phyloP scores from a whole-genome alignment of 1,139 yeast species.

The Arxiozyma bovina region DNA sequence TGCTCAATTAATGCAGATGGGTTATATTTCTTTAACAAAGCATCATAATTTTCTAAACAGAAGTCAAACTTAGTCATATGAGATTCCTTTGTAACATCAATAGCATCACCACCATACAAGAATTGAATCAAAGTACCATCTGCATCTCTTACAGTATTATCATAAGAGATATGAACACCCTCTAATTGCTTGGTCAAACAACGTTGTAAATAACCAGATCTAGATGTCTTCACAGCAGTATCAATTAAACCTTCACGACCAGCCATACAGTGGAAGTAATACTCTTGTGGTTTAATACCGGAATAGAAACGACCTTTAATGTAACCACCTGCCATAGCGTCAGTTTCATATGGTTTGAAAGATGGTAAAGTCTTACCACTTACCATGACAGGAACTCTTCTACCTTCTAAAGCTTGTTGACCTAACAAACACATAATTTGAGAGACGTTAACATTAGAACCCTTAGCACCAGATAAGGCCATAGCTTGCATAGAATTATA shows the following conservation, averaged over 20 bases:
- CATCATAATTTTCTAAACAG: slow-evolving; percentile 85
- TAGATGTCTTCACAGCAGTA: slow-evolving; percentile 97
- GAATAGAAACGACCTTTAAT: slow-evolving; percentile 96
- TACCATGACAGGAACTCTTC: slow-evolving; percentile 99
- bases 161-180: slow-evolving; percentile 92
- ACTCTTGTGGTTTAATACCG: slow-evolving; percentile 98
- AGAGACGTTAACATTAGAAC: slow-evolving; percentile 95
- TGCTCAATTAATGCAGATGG: slow-evolving; percentile 69
- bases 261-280: slow-evolving; percentile 99
- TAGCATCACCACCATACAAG: slow-evolving; percentile 94
- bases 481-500: slow-evolving; percentile 96
- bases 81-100: slow-evolving; percentile 90
- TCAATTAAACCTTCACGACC: slow-evolving; percentile 99
- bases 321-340: slow-evolving; percentile 97
- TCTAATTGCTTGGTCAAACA: slow-evolving; percentile 97
- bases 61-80: slow-evolving; percentile 90
- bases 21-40: slow-evolving; percentile 76
- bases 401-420: slow-evolving; percentile 98
- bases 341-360: slow-evolving; percentile 92
- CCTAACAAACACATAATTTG: slow-evolving; percentile 99
- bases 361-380: slow-evolving; percentile 96
- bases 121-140: slow-evolving; percentile 93
- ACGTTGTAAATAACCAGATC: slow-evolving; percentile 97
- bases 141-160: slow-evolving; percentile 90
- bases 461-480: slow-evolving; percentile 99